A percentile compares a stretch with the other conserved stretches of the same genome.
Conservation (phyloP, 371 early-diverging fungal species). For the Saksenaea oblongispora region DNA sequence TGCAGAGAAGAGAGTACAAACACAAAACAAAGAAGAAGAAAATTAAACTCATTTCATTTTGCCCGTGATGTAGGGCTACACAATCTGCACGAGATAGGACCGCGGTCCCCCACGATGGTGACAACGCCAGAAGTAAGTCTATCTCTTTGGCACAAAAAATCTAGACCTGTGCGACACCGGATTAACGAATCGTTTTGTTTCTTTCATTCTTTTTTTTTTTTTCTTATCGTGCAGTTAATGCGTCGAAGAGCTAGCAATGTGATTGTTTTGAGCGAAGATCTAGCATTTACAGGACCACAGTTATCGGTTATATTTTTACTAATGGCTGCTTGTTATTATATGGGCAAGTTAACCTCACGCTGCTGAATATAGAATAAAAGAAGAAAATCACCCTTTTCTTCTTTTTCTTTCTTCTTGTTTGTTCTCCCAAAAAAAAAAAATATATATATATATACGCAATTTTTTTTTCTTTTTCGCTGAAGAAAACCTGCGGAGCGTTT, state of each 20-base stretch:
- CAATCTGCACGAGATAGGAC: neutral
- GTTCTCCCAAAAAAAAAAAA: neutral
- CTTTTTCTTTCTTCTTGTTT: neutral
- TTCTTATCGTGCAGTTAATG: slow-evolving; percentile 6
- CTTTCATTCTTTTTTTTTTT: slow-evolving; percentile 9
- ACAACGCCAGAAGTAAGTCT: neutral
- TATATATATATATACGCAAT: neutral
- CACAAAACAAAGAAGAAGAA: neutral
- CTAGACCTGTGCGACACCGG: neutral
- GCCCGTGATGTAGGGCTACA: slow-evolving; percentile 7
- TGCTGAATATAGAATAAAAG: slow-evolving; percentile 22
- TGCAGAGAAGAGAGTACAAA: neutral
- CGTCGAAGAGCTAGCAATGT: slow-evolving; percentile 31
- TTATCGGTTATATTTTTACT: slow-evolving; percentile 37
- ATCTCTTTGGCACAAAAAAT: neutral
- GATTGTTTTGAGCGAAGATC: slow-evolving; percentile 40
- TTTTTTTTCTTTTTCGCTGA: neutral
- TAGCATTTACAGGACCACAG: slow-evolving; percentile 47
- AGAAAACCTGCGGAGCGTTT: neutral
- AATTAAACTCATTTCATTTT: neutral
- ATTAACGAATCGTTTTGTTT: neutral
- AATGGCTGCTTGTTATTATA: slow-evolving; percentile 48
- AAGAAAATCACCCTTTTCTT: neutral
- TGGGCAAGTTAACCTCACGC: slow-evolving; percentile 50
- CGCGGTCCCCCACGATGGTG: slow-evolving; percentile 1